Evolutionary conservation across 2,329 filamentous ascomycete genomes (phyloP), one percentile per base, ranked within the genome.

Genomic region (Colletotrichum sp.): DNA sequence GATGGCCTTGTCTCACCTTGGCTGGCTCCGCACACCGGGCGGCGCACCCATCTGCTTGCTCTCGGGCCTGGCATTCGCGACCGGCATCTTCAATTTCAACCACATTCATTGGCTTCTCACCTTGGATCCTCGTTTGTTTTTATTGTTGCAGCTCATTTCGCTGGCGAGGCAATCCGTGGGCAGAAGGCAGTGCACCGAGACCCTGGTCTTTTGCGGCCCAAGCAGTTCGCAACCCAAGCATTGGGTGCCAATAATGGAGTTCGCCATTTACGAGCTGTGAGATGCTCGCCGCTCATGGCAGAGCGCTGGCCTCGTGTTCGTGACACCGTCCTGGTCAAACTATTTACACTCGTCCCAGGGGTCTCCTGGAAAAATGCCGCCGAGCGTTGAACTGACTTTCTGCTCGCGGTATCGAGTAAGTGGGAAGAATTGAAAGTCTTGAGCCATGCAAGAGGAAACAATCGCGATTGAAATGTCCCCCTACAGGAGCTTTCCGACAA

Each of bases 101-200:
- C n/a, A 24, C 71, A 64, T 67, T 62, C 74, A 76, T 76, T 76
- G 74, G 74, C 9, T 12, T 69, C 44, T 69, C 64, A 73, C 74
- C 64, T 69, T 13, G 30, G 30, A 60, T 39, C 64, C 74, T 69
- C 26, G 44, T 60, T 77, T 77, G 68, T 77, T 80, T 78, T 78
- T 76, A 76, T 79, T 77, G 68, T 75, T 62, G 26, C 66, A 75
- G 76, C 75, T 76, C 80, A 80, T 81, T 79, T 80, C 79, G 77
- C 78, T 80, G 75, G 77, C 64, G 60, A 74, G 64, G 70, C 73
- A 74, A 62, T 69, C 55, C 28, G 36, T 32, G 44, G 22, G 16
- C 48, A 36, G 72, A 28, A 57, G 72, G 70, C 73, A 26, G 63
- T 68, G 70, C 63, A 64, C 64, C 64, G 13, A 18, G 8, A 52